Evolutionary conservation across 2,329 filamentous ascomycete genomes (phyloP).

Genomic region (Ceratocystiopsis minuta): DNA sequence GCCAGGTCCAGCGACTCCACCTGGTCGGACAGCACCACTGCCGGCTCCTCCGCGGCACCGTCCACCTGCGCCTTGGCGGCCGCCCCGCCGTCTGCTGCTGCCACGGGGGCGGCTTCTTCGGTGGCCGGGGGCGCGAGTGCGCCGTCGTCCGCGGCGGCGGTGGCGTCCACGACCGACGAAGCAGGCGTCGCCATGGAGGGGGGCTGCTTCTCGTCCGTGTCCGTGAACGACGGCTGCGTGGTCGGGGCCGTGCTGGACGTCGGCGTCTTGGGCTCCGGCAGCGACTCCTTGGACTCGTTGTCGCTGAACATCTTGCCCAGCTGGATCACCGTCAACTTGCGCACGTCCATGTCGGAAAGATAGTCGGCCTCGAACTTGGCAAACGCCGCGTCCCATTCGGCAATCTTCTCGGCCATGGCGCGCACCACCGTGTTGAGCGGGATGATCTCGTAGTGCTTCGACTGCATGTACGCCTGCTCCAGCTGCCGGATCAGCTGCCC

Average conservation of each 20-base stretch:
- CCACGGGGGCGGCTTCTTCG: slow-evolving; percentile 5
- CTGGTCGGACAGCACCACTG: slow-evolving; percentile 1
- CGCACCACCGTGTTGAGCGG: slow-evolving; percentile 79
- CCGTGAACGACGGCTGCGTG: slow-evolving; percentile 10
- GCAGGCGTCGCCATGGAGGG: neutral
- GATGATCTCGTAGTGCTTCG: slow-evolving; percentile 92
- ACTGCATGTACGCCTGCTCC: slow-evolving; percentile 80
- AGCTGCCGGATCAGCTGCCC: slow-evolving; percentile 54
- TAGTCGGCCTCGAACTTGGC: slow-evolving; percentile 82
- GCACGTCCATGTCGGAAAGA: slow-evolving; percentile 91
- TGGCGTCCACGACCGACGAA: no score
- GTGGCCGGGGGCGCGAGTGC: no score
- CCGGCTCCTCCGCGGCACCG: neutral
- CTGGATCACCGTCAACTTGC: slow-evolving; percentile 77
- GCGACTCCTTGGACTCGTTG: slow-evolving; percentile 62
- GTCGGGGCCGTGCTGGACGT: no score
- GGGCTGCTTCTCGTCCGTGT: slow-evolving; percentile 5
- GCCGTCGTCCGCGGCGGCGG: no score
- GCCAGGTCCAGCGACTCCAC: slow-evolving; percentile 34
- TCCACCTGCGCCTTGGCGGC: neutral
- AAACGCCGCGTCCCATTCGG: slow-evolving; percentile 86
- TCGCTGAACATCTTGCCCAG: slow-evolving; percentile 90
- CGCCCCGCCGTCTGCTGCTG: no score
- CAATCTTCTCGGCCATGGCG: slow-evolving; percentile 79
- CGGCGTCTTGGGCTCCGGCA: slow-evolving; percentile 33